phyloP scores from a whole-genome alignment of 2,329 filamentous ascomycete genomes.

The Paecilomyces sp. region DNA sequence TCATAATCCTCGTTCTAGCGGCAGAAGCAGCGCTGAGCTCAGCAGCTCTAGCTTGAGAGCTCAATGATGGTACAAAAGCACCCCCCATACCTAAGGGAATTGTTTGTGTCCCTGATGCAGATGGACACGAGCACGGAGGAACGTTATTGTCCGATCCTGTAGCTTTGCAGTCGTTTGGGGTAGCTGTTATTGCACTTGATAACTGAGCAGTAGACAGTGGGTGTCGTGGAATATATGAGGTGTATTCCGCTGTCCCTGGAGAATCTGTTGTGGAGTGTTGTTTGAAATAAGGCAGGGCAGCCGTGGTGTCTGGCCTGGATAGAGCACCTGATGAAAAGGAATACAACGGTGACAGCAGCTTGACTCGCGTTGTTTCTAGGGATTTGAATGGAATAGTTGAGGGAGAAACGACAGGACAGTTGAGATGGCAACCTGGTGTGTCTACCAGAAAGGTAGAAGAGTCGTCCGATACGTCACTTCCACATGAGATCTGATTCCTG shows the following conservation, averaged over 20 bases:
- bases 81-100: conserved; percentile 5
- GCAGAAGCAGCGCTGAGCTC: conserved; percentile 9
- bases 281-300: not conserved
- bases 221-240: not conserved
- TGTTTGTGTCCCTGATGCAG: not conserved
- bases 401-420: not conserved
- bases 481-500: not conserved
- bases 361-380: not conserved
- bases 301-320: not conserved
- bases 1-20: conserved; percentile 5
- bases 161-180: not conserved
- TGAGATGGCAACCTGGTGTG: not conserved
- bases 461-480: conserved; percentile 2
- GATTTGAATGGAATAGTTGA: not conserved
- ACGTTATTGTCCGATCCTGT: not conserved
- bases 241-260: not conserved
- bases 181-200: not conserved
- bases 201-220: not conserved
- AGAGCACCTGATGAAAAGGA: not conserved
- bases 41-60: conserved; percentile 10
- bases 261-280: not conserved
- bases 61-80: conserved; percentile 5
- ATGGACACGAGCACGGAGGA: not conserved
- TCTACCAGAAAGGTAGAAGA: not conserved
- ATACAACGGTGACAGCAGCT: not conserved